Evolutionary conservation across 495 filamentous ascomycete species (phyloP).

Genomic region (Pyrenopolyporus hunteri): DNA sequence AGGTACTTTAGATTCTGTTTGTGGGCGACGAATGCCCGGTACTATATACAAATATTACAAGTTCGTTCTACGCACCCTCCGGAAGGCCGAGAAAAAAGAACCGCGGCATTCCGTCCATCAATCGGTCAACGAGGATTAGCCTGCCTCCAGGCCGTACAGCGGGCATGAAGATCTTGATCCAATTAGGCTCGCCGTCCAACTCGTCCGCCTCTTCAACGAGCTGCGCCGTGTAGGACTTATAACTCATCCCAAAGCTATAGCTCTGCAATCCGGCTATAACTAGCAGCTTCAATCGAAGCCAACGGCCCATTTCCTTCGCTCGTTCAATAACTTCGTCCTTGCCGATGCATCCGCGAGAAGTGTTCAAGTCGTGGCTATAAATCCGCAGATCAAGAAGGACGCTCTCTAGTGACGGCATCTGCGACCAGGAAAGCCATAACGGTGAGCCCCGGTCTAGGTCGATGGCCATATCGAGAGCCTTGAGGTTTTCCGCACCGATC

Average conservation of each 20-base stretch:
- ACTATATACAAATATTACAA: neutral
- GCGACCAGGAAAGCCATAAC: constrained; percentile 40
- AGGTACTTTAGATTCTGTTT: too few relatives aligned
- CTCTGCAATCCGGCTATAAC: constrained; percentile 42
- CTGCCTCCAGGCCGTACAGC: constrained; percentile 32
- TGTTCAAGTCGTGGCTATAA: constrained; percentile 39
- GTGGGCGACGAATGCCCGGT: too few relatives aligned
- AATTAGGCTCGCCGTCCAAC: constrained; percentile 36
- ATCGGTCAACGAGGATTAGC: constrained; percentile 34
- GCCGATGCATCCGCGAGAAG: constrained; percentile 27
- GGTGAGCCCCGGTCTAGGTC: constrained; percentile 35
- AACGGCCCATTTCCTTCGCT: constrained; percentile 37
- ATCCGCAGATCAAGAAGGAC: constrained; percentile 40
- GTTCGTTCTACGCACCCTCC: too few relatives aligned
- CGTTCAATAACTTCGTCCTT: constrained; percentile 26
- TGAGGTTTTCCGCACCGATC: neutral
- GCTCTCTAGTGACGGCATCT: constrained; percentile 38
- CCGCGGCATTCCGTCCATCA: neutral
- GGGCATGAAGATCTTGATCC: constrained; percentile 37
- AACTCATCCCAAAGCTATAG: constrained; percentile 30
- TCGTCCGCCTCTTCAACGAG: constrained; percentile 26
- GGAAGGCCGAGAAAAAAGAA: neutral
- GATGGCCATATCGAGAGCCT: constrained; percentile 23
- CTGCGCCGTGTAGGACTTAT: constrained; percentile 12
- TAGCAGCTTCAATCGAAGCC: constrained; percentile 32